Evolutionary conservation across 768 basidiomycete species (phyloP), one percentile per base, ranked within the genome.

Genomic region (Lentinula lateritia): DNA sequence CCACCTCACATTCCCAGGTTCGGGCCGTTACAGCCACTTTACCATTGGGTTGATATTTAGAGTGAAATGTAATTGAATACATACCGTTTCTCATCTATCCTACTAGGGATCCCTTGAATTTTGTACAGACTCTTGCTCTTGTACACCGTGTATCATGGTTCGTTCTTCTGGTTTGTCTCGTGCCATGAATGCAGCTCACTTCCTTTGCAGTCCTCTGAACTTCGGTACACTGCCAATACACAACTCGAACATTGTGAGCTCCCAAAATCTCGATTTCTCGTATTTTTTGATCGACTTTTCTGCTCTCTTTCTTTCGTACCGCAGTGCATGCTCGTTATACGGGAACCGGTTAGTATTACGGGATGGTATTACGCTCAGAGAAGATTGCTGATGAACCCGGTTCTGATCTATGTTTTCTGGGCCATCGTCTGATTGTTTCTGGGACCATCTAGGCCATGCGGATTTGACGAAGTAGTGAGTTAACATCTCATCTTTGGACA

Each of bases 381-480:
- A 59, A 43, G 36, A 16, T 62, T 52, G 20, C 23, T 36, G 48
- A 16, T 35, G 52, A 39, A 41, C 20, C 9, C 57, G 38, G 42
- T 45, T 60, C 52, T 39, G 15, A 50, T 34, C 20, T 34, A 13
- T 56, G 6, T 48, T 9, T 18, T 48, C 20, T 48, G 18, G 18
- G 1, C 20, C 46, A 18, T 48, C 46, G 20, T 48, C 9, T 20
- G 9, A 48, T 23, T 45, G 59, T 56, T 50, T 48, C 61, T 61
- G 63, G 66, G 60, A 55, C 61, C 62, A 38, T 50, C 34, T 52
- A 94, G 95, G 96, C 34, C 95, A 99, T 75, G 95, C 95, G 39
- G 96, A 99, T 73, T 76, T 95, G 71, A 92, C 93, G 6, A 98
- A 98, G 80, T 95, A 89, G 96, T 97, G 68, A 64, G 93, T 78